Percentiles rank a stretch among this genome's conserved stretches.
Evolutionary conservation across 2,329 filamentous ascomycete species (phyloP).

Genomic region (Graphiopsis chlorocephala): DNA sequence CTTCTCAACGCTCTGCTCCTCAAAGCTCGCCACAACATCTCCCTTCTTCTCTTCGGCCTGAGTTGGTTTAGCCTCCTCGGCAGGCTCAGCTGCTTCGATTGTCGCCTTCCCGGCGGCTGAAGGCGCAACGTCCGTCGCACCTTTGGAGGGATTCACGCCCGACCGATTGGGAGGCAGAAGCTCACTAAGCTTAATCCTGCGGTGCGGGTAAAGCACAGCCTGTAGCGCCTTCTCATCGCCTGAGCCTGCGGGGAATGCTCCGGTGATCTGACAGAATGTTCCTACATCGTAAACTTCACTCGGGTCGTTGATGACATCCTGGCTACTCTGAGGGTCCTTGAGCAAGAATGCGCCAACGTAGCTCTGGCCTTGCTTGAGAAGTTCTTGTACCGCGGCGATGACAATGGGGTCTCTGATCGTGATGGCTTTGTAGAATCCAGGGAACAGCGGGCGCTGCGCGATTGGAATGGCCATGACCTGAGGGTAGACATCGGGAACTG

Average conservation of each 20-base stretch:
- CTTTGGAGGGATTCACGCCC: constrained; percentile 49
- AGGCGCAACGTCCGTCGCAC: constrained; percentile 28
- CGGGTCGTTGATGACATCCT: constrained; percentile 84
- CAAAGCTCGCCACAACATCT: constrained; percentile 95
- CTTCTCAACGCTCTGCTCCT: constrained; percentile 70
- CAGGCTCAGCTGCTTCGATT: constrained; percentile 24
- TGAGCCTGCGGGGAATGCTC: constrained; percentile 78
- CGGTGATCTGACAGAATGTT: constrained; percentile 97
- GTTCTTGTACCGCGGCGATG: constrained; percentile 86
- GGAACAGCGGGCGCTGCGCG: constrained; percentile 87
- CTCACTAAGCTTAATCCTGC: constrained; percentile 84
- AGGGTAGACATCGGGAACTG: constrained; percentile 91
- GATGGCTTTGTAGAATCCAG: constrained; percentile 98
- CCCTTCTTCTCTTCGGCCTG: constrained; percentile 68
- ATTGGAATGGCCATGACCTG: constrained; percentile 98
- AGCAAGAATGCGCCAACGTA: constrained; percentile 97
- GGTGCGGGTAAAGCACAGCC: constrained; percentile 92
- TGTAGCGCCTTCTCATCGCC: constrained; percentile 79
- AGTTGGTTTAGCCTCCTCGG: constrained; percentile 44
- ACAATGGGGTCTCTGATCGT: constrained; percentile 93
- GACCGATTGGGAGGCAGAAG: constrained; percentile 66
- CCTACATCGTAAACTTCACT: constrained; percentile 94
- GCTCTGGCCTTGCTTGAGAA: constrained; percentile 93
- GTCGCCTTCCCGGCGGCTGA: constrained; percentile 55
- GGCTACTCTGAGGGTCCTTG: constrained; percentile 92